These are phyloP conservation scores for Rhizopogon rudus DNA, from an alignment of 768 basidiomycete genomes.

Conservation along the genomic window DNA sequence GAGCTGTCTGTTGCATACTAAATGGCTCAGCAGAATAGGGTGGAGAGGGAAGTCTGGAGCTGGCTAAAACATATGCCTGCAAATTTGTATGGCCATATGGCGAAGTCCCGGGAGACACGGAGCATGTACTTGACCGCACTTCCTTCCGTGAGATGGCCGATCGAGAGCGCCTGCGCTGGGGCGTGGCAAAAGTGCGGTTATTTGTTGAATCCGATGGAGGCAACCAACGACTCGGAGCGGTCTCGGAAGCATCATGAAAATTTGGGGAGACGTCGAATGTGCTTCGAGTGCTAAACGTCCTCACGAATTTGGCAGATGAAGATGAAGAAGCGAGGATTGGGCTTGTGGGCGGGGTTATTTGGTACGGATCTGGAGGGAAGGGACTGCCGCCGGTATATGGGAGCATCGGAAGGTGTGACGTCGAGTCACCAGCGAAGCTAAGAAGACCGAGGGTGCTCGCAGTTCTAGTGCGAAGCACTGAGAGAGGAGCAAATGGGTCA, in stretches of 20 bases:
- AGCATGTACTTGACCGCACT: conserved; percentile 14
- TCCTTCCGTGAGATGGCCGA: conserved; percentile 29
- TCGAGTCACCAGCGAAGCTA: conserved; percentile 26
- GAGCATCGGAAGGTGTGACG: conserved; percentile 24
- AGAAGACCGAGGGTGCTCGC: conserved; percentile 35
- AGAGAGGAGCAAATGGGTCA: conserved; percentile 69
- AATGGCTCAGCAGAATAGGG: conserved; percentile 22
- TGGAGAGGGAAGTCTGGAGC: conserved; percentile 22
- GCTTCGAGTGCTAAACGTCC: conserved; percentile 20
- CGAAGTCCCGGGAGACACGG: conserved; percentile 22
- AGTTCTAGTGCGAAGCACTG: conserved; percentile 57
- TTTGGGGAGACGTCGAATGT: conserved; percentile 14
- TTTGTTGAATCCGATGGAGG: conserved; percentile 10
- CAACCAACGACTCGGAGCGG: conserved; percentile 3
- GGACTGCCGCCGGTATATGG: conserved; percentile 25
- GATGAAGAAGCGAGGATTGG: conserved; percentile 4
- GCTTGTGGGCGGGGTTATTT: conserved; percentile 9
- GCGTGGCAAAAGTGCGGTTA: conserved; percentile 10
- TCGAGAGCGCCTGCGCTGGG: conserved; percentile 29
- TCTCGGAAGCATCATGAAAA: conserved; percentile 7
- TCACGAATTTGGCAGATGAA: conserved; percentile 7
- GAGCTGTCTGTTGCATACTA: conserved; percentile 19
- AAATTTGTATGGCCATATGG: conserved; percentile 27
- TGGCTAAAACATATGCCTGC: conserved; percentile 21
- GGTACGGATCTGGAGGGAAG: conserved; percentile 29